A percentile compares a stretch with the other conserved stretches of the same genome.
Evolutionary conservation across 176 grass and related monocot genomes (phyloP).

Genomic region (Pontederia paniculata): DNA sequence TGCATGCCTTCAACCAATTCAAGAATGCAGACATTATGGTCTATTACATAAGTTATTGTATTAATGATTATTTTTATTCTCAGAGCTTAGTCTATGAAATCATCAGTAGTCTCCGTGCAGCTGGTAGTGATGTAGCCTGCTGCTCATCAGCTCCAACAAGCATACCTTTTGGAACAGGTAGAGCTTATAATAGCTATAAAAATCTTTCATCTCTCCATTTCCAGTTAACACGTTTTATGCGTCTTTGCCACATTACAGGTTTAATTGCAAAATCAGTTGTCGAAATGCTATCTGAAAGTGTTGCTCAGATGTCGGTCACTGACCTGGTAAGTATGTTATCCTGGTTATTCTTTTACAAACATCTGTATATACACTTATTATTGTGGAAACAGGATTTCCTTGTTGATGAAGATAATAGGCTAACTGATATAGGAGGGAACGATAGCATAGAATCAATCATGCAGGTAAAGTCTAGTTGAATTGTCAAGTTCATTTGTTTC

Average conservation of each 20-base stretch:
- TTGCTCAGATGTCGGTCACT: slow-evolving; percentile 52
- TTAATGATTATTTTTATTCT: slow-evolving; percentile 22
- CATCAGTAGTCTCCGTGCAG: slow-evolving; percentile 62
- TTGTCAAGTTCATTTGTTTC: background rate
- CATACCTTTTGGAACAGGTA: slow-evolving; percentile 45
- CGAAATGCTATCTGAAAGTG: slow-evolving; percentile 85
- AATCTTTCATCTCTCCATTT: background rate
- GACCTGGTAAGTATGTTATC: slow-evolving; percentile 50
- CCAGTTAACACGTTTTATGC: slow-evolving; percentile 1
- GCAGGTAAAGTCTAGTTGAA: slow-evolving; percentile 29
- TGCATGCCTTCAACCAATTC: too few species aligned
- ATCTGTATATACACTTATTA: too few species aligned
- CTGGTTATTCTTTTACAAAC: background rate
- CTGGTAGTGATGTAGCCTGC: slow-evolving; percentile 58
- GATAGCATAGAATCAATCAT: slow-evolving; percentile 28
- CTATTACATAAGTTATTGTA: slow-evolving; percentile 5
- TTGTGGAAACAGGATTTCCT: too few species aligned
- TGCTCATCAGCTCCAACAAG: slow-evolving; percentile 60
- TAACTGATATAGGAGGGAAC: too few species aligned
- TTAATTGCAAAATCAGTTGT: slow-evolving; percentile 90
- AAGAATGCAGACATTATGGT: background rate
- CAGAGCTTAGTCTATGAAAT: slow-evolving; percentile 95
- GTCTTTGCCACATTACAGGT: slow-evolving; percentile 24
- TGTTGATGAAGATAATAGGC: too few species aligned
- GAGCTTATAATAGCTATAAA: background rate